These are phyloP conservation scores for Talaromyces liani DNA, from an alignment of 495 filamentous ascomycete genomes.

Conservation along the genomic window DNA sequence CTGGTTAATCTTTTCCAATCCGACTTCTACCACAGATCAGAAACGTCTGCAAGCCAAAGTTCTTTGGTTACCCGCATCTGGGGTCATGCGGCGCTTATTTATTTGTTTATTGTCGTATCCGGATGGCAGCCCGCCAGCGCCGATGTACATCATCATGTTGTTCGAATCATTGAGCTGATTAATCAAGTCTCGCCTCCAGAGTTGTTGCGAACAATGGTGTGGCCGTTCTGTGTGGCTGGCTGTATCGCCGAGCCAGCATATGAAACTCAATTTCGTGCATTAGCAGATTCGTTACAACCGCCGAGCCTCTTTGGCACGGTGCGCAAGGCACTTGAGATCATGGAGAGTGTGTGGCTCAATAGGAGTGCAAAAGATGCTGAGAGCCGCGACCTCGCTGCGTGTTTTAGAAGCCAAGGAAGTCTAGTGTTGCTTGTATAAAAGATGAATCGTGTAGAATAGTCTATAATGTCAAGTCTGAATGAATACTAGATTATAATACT, in stretches of 20 bases:
- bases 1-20: conserved; percentile 9
- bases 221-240: conserved; percentile 45
- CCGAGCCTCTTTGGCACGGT: conserved; percentile 37
- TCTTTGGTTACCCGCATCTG: conserved; percentile 30
- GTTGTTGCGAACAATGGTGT: conserved; percentile 38
- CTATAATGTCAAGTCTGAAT: no score
- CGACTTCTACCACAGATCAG: conserved; percentile 2
- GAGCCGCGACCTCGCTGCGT: conserved; percentile 15
- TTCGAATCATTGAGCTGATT: conserved; percentile 25
- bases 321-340: conserved; percentile 39
- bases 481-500: no score
- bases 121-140: conserved; percentile 43
- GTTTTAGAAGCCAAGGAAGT: conserved; percentile 7
- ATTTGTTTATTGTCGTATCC: conserved; percentile 42
- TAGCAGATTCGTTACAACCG: conserved; percentile 30
- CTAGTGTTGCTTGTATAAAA: not conserved
- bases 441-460: no score
- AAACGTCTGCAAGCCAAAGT: conserved; percentile 8
- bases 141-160: conserved; percentile 31
- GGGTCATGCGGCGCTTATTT: conserved; percentile 41
- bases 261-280: conserved; percentile 30
- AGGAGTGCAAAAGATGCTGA: conserved; percentile 14
- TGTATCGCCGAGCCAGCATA: conserved; percentile 37
- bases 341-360: conserved; percentile 42
- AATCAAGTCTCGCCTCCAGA: conserved; percentile 8